phyloP scores from a whole-genome alignment of 2,329 filamentous ascomycete species.

The Aspergillus sp. region DNA sequence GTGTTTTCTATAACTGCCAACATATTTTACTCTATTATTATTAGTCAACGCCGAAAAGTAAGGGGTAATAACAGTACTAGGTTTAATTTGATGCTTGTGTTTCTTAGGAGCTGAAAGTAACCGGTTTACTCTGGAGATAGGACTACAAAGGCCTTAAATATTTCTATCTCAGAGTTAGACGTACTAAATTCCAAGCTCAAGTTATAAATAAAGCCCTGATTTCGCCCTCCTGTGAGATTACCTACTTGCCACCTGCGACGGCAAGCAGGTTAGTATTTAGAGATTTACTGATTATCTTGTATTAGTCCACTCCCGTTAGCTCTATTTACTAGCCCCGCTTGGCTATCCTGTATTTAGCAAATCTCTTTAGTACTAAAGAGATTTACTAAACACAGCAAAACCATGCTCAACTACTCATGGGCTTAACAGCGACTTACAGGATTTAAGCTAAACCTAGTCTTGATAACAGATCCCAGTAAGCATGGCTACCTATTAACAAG shows the following conservation, averaged over 20 bases:
- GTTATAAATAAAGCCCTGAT: background rate
- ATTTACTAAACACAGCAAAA: background rate
- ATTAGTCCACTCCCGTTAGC: background rate
- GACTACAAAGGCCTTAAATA: background rate
- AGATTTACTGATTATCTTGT: too few species aligned
- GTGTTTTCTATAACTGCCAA: conserved; percentile 16
- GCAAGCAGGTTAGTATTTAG: too few species aligned
- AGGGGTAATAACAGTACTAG: background rate
- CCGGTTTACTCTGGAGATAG: background rate
- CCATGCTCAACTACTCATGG: background rate
- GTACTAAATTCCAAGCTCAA: background rate
- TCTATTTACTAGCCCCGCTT: background rate
- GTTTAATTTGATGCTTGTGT: background rate
- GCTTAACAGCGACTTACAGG: background rate
- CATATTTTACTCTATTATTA: conserved; percentile 13
- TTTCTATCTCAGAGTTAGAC: background rate
- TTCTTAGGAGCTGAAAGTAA: background rate
- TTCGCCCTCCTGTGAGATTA: background rate
- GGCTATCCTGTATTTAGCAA: background rate
- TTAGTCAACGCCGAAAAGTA: background rate
- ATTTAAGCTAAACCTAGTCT: background rate
- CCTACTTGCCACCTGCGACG: too few species aligned
- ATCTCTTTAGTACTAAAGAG: background rate
- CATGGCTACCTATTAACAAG: background rate
- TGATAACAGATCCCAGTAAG: background rate